A percentile compares a stretch with the other conserved stretches of the same genome.
Evolutionary conservation across 2,329 filamentous ascomycete genomes (phyloP).

Genomic region (Scedosporium dehoogii): DNA sequence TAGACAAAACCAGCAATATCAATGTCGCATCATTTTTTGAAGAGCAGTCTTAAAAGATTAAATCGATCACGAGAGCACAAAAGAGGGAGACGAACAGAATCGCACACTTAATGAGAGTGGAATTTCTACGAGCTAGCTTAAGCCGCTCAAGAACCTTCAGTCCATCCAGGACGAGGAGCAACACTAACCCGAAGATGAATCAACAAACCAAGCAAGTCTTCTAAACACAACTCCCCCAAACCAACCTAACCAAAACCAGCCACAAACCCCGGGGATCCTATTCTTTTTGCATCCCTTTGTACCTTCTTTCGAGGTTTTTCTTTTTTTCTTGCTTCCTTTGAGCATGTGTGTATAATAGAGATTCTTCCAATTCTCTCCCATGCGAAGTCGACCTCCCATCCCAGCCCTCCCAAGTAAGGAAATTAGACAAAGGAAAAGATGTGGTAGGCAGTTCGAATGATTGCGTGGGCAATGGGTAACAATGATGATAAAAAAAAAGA

Average conservation of each 20-base stretch:
- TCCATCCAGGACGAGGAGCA: neutral
- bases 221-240: neutral
- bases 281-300: neutral
- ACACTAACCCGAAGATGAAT: neutral
- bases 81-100: neutral
- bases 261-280: neutral
- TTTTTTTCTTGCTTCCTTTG: too few species aligned
- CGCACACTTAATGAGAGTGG: neutral
- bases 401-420: too few species aligned
- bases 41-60: neutral
- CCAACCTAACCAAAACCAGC: neutral
- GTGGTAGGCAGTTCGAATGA: too few species aligned
- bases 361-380: too few species aligned
- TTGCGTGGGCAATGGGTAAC: too few species aligned
- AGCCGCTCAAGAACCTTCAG: neutral
- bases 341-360: too few species aligned
- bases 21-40: neutral
- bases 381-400: too few species aligned
- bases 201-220: constrained; percentile 6
- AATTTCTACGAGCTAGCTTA: neutral
- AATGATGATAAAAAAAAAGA: too few species aligned
- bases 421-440: too few species aligned
- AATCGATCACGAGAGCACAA: neutral
- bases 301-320: neutral
- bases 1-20: neutral